phyloP scores from a whole-genome alignment of 768 basidiomycete genomes.

The Lactarius deliciosus region DNA sequence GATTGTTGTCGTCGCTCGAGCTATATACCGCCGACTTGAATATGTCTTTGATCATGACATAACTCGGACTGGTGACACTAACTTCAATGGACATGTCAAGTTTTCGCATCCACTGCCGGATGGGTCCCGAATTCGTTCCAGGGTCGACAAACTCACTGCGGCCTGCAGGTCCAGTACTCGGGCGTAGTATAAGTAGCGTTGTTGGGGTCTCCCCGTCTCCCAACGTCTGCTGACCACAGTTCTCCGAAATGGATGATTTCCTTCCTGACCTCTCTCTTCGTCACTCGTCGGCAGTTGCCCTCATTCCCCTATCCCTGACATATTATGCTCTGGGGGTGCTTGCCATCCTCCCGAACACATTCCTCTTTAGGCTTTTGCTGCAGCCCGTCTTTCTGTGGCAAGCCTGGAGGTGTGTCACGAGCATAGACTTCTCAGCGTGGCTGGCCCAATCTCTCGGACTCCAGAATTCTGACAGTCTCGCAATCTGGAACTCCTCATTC shows the following conservation, averaged over 20 bases:
- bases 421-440: conserved; percentile 5
- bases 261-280: conserved; percentile 9
- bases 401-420: neutral
- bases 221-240: neutral
- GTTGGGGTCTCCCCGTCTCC: neutral
- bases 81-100: too few species aligned
- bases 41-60: too few species aligned
- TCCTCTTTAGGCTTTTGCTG: neutral
- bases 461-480: neutral
- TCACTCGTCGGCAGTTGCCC: neutral
- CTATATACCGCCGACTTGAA: too few species aligned
- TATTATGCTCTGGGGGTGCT: conserved; percentile 13
- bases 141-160: neutral
- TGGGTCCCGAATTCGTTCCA: neutral
- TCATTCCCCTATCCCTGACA: conserved; percentile 8
- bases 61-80: too few species aligned
- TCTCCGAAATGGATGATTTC: neutral
- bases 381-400: conserved; percentile 6
- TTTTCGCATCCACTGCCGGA: neutral
- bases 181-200: neutral
- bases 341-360: conserved; percentile 14
- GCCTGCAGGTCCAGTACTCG: neutral
- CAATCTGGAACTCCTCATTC: conserved; percentile 2
- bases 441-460: neutral
- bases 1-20: too few species aligned